Percentiles rank a stretch among this genome's conserved stretches.
Conservation (phyloP, 2,329 filamentous ascomycete species). For the Oidium heveae region DNA sequence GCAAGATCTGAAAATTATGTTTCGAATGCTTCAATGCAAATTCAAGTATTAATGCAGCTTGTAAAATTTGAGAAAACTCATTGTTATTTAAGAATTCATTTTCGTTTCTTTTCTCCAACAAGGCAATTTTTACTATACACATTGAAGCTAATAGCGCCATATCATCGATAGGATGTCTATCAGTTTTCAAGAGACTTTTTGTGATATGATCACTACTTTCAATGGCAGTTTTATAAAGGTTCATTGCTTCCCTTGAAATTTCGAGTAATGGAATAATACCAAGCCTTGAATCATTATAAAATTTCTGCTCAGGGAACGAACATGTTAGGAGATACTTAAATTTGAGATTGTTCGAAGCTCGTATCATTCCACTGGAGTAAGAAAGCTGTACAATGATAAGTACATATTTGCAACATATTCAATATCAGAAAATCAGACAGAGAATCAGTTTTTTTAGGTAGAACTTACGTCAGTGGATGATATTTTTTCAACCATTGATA, state of each 20-base stretch:
- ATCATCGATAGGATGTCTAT: conserved; percentile 15
- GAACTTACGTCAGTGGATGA: not conserved
- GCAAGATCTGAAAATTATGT: conserved; percentile 17
- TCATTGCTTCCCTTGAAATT: conserved; percentile 5
- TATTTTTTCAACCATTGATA: not conserved
- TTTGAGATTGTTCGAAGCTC: conserved; percentile 10
- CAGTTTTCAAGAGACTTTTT: conserved; percentile 11
- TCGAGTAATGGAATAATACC: conserved; percentile 7
- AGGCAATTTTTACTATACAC: conserved; percentile 12
- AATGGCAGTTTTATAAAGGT: conserved; percentile 8
- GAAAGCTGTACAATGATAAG: conserved; percentile 4
- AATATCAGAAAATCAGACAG: too few species aligned
- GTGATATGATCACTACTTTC: conserved; percentile 8
- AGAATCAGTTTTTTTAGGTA: too few species aligned
- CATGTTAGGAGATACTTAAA: conserved; percentile 10
- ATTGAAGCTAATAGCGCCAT: conserved; percentile 12
- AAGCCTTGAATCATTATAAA: conserved; percentile 3
- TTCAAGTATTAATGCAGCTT: conserved; percentile 13
- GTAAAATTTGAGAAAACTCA: conserved; percentile 8
- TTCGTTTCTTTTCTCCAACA: conserved; percentile 1
- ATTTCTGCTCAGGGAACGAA: conserved; percentile 8
- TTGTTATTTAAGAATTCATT: conserved; percentile 3
- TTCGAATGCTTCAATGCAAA: conserved; percentile 14
- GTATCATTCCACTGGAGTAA: conserved; percentile 7
- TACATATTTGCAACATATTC: too few species aligned